Base-by-base conservation (phyloP, 306 rosid genomes). In the Leucaena leucocephala region DNA sequence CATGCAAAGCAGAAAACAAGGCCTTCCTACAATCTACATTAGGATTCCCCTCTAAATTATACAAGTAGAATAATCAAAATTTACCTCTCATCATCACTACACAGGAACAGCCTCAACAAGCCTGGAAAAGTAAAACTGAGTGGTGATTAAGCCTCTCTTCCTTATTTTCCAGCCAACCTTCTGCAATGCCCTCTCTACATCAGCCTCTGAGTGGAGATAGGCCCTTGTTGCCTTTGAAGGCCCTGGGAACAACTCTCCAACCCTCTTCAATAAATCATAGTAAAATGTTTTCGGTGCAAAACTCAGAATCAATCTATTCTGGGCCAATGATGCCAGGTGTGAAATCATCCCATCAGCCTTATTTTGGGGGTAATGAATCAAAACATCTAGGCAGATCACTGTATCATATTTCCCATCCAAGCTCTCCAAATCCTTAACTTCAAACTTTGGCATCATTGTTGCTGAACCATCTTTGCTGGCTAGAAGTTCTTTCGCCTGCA, bases 161-260 rank as follows among this genome's bases (percentile, higher is more conserved):
- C 84, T 90, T 76, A 91, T 90, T 49, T 71, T 93, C 97, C 99
- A 93, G 15, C 99, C 98, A 75, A 86, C 99, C 85, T 86, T 88
- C 27, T 45, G 79, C 83, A 95, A 78, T 6, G 98, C 98, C 63
- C 82, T 86, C 85, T 95, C 98, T 49, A 95, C 86, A 45, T 95
- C 99, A 0, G 87, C 98, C 89, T 93, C 97, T 0, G 98, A 78
- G 62, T 95, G 99, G 62, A 95, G 97, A 83, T 95, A 95, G 17
- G 99, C 98, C 80, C 98, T 89, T 0, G 97, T 95, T 42, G 98
- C 99, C 89, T 93, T 95, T 1, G 98, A 95, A 78, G 99, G 98
- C 46, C 99, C 98, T 0, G 99, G 98, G 84, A 95, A 95, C 82
- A 95, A 75, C 94, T 95, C 98, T 76, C 99, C 97, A 76, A 91